phyloP scores from a whole-genome alignment of 2,329 filamentous ascomycete genomes.

The Falciphora oryzae region DNA sequence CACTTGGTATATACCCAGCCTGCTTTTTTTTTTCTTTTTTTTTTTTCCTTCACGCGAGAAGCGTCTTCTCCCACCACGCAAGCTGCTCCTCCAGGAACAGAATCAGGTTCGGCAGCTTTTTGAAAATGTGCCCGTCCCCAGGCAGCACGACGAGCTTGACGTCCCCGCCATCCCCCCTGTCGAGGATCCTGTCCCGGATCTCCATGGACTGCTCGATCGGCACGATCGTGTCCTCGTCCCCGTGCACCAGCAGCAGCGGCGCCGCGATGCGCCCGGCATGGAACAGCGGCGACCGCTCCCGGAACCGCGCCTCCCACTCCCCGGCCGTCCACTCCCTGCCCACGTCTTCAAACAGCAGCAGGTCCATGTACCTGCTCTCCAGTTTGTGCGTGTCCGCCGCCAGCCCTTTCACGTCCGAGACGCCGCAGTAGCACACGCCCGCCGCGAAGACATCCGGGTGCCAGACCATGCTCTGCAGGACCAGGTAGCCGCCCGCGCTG shows the following conservation, averaged over 20 bases:
- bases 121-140: constrained; percentile 47
- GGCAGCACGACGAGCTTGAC: constrained; percentile 42
- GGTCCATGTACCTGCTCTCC: constrained; percentile 46
- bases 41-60: constrained; percentile 20
- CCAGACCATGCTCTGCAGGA: constrained; percentile 41
- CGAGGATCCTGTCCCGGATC: constrained; percentile 40
- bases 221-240: constrained; percentile 50
- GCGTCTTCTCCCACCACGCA: constrained; percentile 38
- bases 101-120: constrained; percentile 32
- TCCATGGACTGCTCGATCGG: constrained; percentile 49
- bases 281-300: constrained; percentile 42
- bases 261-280: constrained; percentile 41
- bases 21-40: neutral
- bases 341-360: constrained; percentile 33
- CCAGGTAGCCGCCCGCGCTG: constrained; percentile 49
- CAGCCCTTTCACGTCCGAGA: constrained; percentile 43
- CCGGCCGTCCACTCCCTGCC: constrained; percentile 25
- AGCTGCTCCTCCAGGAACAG: constrained; percentile 38
- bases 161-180: constrained; percentile 28
- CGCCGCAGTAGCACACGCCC: constrained; percentile 44
- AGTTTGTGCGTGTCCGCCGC: constrained; percentile 47
- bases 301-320: constrained; percentile 32
- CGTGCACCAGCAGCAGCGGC: constrained; percentile 52
- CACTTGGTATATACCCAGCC: no score
- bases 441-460: constrained; percentile 42